Percentiles rank a stretch among this genome's conserved stretches.
These are phyloP conservation scores for Saccharomycopsis oosterbeekiorum DNA, from an alignment of 805 yeast genomes.

Conservation along the genomic window DNA sequence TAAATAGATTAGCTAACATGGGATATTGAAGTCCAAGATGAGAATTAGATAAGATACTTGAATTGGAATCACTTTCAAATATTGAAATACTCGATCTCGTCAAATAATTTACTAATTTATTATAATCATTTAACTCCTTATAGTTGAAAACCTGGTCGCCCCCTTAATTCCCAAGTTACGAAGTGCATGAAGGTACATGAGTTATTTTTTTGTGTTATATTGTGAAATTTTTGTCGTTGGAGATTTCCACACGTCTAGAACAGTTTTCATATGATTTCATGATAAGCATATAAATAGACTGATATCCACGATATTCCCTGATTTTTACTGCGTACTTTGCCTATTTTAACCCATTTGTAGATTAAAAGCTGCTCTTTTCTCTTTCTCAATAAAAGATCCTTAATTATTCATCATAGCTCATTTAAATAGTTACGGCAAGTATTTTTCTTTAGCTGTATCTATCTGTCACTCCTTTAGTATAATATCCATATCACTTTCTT, in stretches of 20 bases:
- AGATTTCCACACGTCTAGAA: not conserved
- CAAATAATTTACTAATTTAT: not conserved
- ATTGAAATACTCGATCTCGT: not conserved
- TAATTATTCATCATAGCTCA: not conserved
- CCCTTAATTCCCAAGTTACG: not conserved
- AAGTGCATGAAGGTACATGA: constrained; percentile 1
- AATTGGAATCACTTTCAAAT: not conserved
- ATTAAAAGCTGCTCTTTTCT: not conserved
- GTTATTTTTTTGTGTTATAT: not conserved
- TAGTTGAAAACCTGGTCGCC: not conserved
- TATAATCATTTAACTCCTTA: not conserved
- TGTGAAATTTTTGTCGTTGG: not conserved
- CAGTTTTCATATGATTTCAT: not conserved
- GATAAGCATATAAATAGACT: not conserved
- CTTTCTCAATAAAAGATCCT: not conserved
- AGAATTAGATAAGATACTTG: not conserved
- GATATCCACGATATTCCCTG: not conserved
- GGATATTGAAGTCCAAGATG: not conserved
- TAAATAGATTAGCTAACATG: not conserved
- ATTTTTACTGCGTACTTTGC: not conserved
- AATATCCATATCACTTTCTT: too few relatives aligned
- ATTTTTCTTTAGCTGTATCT: too few relatives aligned
- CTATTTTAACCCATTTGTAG: not conserved
- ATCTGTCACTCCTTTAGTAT: too few relatives aligned
- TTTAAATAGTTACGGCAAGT: not conserved